Base-by-base conservation (phyloP, 2,329 filamentous ascomycete species). In the Bipolaris gigantea region DNA sequence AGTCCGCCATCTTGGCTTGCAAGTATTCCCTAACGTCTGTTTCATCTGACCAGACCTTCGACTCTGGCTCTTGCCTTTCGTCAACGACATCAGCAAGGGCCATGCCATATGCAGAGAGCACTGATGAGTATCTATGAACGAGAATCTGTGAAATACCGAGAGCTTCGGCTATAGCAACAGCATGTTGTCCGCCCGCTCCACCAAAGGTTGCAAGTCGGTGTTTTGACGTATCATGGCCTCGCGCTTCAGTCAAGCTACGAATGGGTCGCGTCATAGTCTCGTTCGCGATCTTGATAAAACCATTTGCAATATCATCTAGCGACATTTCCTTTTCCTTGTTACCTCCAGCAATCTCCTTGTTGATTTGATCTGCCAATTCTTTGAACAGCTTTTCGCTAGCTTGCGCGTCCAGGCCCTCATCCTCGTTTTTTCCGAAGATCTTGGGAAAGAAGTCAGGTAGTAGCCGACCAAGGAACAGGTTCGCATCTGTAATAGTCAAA, bases 171-270 rank as follows among this genome's bases (percentile, higher is more conserved):
- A 96, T 95, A 1, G 90, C 90, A n/a, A 94, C 89, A 1, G 92
- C 92, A 67, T 96, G 92, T 71, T 96, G 92, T 0, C 92, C 92
- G 44, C 92, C 92, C 0, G 92, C 92, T 51, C 92, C 92, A 39
- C 92, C 92, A 75, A 97, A 97, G 0, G 91, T 95, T 0, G 92
- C 92, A 34, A 97, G 81, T n/a, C 91, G 82, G 73, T 97, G 92
- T 62, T 90, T 90, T 1, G 89, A 91, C 0, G 92, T 94, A 70
- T 96, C 92, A 61, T 95, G 91, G 0, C 92, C 92, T 73, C 94
- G 91, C 25, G 92, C 92, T 73, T 97, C 92, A 0, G 92, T 97
- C 61, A 96, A 83, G 30, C 90, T 93, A 33, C 92, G 83, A 60
- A 97, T 97, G 0, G 92, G 92, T 35, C 92, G 81, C 2, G 89